Base-by-base conservation (phyloP, 768 basidiomycete genomes). In the Russula olivacea region DNA sequence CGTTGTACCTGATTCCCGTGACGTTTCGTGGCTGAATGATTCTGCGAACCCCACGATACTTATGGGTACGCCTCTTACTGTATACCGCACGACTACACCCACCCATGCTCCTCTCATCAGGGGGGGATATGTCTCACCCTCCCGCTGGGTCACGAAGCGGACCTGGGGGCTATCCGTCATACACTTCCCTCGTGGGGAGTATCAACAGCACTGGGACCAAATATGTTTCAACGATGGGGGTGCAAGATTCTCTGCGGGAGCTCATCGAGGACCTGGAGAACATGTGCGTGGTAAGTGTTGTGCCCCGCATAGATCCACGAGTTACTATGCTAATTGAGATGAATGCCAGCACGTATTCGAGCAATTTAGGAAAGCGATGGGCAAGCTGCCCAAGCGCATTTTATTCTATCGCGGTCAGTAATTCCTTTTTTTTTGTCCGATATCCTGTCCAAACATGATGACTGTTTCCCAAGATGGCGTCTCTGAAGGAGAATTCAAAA, bases 41-140 rank as follows among this genome's bases (percentile, higher is more conserved):
- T 83, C 84, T 1, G 78, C 80, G 19, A 82, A 84, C 67, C 90
- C 90, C 0, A 88, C 88, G 0, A 82, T 92, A 14, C 81, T 92
- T 45, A 85, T 92, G 80, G 91, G 89, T 80, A 75, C 66, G 72
- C 8, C 12, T 38, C 19, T 32, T 25, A 12, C 19, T n/a, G 12
- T 34, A 45, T 48, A 15, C 2, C 6, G 10, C 21, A 17, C 0
- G 28, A 25, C 32, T 38, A 3, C 30, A 5, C 15, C 58, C n/a
- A 32, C 2, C 8, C 30, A 54, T 49, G 30, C 38, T 48, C 38
- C 21, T 19, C 11, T 38, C 47, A 6, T 21, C n/a, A 65, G 72
- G 88, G 64, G 90, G 88, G 9, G 89, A 92, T 70, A 87, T 90
- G n/a, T 88, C 91, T 47, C 90, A 93, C 68, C 88, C 91, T 7